Conservation (phyloP, 352 stramenopile species). For the Globisporangium splendens region DNA sequence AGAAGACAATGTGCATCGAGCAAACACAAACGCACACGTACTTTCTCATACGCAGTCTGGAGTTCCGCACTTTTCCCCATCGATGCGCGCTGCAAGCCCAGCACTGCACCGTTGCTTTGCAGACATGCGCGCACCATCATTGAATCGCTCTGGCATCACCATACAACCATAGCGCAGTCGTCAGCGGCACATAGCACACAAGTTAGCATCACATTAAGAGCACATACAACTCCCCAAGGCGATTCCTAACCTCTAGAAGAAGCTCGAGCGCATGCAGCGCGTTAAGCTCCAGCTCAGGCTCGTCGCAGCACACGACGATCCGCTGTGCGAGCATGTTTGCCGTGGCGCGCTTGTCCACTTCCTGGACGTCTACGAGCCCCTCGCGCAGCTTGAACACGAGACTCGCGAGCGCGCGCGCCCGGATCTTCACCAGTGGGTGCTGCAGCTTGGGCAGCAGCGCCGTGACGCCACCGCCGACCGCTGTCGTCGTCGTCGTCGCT, state of each 20-base stretch:
- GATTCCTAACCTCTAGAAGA: conserved; percentile 21
- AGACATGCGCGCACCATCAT: conserved; percentile 29
- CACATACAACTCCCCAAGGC: too few species aligned
- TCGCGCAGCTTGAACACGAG: conserved; percentile 69
- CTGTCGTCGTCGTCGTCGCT: neutral
- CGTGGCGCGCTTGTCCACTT: conserved; percentile 24
- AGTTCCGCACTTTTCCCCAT: conserved; percentile 27
- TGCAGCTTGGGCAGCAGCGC: conserved; percentile 55
- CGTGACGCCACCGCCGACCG: conserved; percentile 15
- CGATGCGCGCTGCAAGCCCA: conserved; percentile 35
- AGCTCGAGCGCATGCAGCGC: conserved; percentile 54
- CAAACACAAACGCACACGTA: conserved; percentile 9
- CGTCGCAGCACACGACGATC: conserved; percentile 36
- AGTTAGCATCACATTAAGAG: conserved; percentile 1
- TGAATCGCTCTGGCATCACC: conserved; percentile 8
- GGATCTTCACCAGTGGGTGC: conserved; percentile 60
- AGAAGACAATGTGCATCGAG: neutral
- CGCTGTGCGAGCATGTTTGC: conserved; percentile 27
- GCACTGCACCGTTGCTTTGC: conserved; percentile 27
- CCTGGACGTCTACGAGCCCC: conserved; percentile 32
- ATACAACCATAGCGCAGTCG: neutral
- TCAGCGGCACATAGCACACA: conserved; percentile 7
- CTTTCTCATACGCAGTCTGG: conserved; percentile 40
- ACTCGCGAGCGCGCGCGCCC: conserved; percentile 46
- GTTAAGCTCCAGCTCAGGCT: conserved; percentile 38